A percentile compares a stretch with the other conserved stretches of the same genome.
phyloP scores from a whole-genome alignment of 306 rosid genomes.

The Vicia villosa region DNA sequence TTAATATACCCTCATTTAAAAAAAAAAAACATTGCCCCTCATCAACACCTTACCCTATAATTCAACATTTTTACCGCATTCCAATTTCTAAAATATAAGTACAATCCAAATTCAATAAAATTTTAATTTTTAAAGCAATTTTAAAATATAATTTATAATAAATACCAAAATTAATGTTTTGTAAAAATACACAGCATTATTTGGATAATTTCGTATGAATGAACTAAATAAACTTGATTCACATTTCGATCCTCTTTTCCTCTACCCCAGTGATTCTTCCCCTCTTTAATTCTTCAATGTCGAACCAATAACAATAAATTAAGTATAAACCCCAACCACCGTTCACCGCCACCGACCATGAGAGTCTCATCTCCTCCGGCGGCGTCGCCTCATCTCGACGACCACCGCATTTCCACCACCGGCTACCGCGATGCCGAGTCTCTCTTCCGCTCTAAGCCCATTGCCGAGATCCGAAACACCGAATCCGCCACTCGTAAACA shows the following conservation, averaged over 20 bases:
- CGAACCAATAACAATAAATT: not conserved
- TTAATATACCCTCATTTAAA: no score
- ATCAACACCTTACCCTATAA: no score
- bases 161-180: no score
- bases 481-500: conserved; percentile 69
- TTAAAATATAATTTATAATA: no score
- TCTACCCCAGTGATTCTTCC: not conserved
- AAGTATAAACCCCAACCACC: conserved; percentile 28
- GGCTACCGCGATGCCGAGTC: conserved; percentile 77
- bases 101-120: no score
- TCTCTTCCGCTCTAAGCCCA: conserved; percentile 76
- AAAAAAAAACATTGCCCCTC: no score
- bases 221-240: not conserved
- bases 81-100: no score
- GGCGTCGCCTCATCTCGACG: conserved; percentile 42
- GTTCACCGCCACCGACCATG: conserved; percentile 35
- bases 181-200: no score
- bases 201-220: not conserved
- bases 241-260: not conserved
- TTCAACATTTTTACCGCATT: no score
- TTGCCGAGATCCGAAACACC: conserved; percentile 81
- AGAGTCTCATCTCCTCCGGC: conserved; percentile 39
- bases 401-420: conserved; percentile 43
- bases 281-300: conserved; percentile 23
- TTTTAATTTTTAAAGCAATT: no score